These are phyloP conservation scores for Trichomonascus vanleenenianus DNA, from an alignment of 805 yeast genomes.

Conservation along the genomic window DNA sequence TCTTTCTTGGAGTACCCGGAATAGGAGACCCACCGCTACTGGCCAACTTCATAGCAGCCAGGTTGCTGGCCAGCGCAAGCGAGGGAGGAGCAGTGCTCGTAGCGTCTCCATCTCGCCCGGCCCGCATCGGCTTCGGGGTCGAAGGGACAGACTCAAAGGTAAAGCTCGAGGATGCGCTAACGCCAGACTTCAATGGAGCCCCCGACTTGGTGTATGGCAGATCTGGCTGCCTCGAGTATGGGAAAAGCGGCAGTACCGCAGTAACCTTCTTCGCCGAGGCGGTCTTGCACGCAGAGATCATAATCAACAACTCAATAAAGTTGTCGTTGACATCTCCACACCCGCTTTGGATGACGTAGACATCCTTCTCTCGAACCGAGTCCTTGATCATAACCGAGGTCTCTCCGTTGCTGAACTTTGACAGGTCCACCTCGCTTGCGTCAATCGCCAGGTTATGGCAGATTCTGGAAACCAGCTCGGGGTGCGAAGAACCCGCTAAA, in stretches of 20 bases:
- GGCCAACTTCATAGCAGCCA: slow-evolving; percentile 1
- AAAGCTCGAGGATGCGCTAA: slow-evolving; percentile 23
- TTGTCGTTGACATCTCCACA: slow-evolving; percentile 85
- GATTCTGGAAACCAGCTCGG: slow-evolving; percentile 63
- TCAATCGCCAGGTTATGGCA: slow-evolving; percentile 72
- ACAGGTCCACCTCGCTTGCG: slow-evolving; percentile 55
- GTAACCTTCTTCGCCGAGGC: slow-evolving; percentile 86
- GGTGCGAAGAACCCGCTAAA: slow-evolving; percentile 88
- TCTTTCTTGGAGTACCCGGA: not conserved
- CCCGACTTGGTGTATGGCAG: slow-evolving; percentile 75
- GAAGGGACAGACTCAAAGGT: slow-evolving; percentile 46
- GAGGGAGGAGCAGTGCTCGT: slow-evolving; percentile 5
- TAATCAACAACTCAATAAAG: slow-evolving; percentile 71
- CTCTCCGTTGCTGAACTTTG: slow-evolving; percentile 76
- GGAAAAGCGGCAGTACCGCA: slow-evolving; percentile 87
- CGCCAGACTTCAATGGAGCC: slow-evolving; percentile 48
- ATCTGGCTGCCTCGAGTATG: slow-evolving; percentile 94
- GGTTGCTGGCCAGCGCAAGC: slow-evolving; percentile 2
- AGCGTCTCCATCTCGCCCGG: not conserved
- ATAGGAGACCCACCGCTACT: not conserved
- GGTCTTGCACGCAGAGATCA: slow-evolving; percentile 87
- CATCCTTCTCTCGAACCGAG: slow-evolving; percentile 94
- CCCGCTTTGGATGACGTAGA: slow-evolving; percentile 80
- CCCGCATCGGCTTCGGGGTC: slow-evolving; percentile 32
- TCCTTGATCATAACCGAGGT: slow-evolving; percentile 79